A percentile compares a stretch with the other conserved stretches of the same genome.
Evolutionary conservation across 352 stramenopile species (phyloP).

Genomic region (Globisporangium middletonii): DNA sequence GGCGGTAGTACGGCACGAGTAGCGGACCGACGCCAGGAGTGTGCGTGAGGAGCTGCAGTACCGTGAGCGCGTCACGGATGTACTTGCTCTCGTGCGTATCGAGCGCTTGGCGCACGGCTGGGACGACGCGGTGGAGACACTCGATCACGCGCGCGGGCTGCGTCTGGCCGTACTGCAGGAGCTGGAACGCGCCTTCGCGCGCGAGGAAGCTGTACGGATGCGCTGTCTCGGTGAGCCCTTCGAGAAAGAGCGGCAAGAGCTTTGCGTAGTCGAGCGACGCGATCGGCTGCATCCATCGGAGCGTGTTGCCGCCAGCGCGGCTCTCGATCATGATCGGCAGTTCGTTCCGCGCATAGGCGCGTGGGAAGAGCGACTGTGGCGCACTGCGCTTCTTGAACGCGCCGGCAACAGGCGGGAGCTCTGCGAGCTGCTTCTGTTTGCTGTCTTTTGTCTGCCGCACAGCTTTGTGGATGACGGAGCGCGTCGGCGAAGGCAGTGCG

Average conservation of each 20-base stretch:
- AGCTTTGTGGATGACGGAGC: constrained; percentile 46
- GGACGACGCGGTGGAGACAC: constrained; percentile 58
- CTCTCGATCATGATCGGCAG: constrained; percentile 65
- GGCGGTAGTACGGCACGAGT: constrained; percentile 90
- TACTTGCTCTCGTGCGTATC: constrained; percentile 52
- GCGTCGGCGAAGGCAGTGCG: constrained; percentile 48
- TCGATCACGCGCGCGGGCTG: constrained; percentile 59
- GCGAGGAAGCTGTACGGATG: constrained; percentile 80
- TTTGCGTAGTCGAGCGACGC: constrained; percentile 74
- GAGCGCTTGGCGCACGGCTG: constrained; percentile 63
- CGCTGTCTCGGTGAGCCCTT: constrained; percentile 78
- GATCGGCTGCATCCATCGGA: constrained; percentile 55
- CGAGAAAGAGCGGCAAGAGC: constrained; percentile 90
- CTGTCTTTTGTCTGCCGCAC: constrained; percentile 45
- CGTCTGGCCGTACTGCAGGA: constrained; percentile 63
- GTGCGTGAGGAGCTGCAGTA: constrained; percentile 57
- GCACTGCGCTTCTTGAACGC: constrained; percentile 43
- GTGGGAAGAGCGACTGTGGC: constrained; percentile 44
- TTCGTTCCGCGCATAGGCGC: constrained; percentile 55
- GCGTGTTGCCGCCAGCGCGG: constrained; percentile 37
- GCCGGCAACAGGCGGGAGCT: constrained; percentile 47
- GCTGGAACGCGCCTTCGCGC: constrained; percentile 72
- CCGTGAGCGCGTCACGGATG: constrained; percentile 43
- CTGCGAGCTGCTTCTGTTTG: constrained; percentile 15
- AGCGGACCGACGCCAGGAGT: constrained; percentile 62